Conservation (phyloP, 106 monocot genomes). For the Triglochin maritima region DNA sequence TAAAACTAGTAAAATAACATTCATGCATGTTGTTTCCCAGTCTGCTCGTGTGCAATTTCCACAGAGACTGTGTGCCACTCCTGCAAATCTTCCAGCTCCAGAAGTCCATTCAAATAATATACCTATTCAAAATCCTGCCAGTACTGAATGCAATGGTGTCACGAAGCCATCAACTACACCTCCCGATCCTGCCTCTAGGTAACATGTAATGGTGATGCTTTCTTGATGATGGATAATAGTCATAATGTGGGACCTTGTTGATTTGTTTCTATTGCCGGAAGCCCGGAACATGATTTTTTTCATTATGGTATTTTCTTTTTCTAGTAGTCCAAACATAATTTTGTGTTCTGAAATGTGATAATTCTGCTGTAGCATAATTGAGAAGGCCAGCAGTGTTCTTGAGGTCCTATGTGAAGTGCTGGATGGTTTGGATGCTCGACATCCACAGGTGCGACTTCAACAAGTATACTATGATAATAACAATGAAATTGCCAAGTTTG, state of each 20-base stretch:
- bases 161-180: conserved; percentile 20
- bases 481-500: no score
- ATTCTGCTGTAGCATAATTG: conserved; percentile 48
- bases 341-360: no score
- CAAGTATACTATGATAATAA: no score
- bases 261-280: no score
- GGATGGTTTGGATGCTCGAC: conserved; percentile 57
- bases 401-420: conserved; percentile 71
- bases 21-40: conserved; percentile 4
- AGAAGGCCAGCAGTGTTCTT: conserved; percentile 71
- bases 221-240: background rate
- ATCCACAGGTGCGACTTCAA: conserved; percentile 34
- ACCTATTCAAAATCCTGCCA: conserved; percentile 16
- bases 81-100: conserved; percentile 14
- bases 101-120: conserved; percentile 12
- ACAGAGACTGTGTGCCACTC: conserved; percentile 23
- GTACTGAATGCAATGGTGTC: conserved; percentile 17
- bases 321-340: no score
- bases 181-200: conserved; percentile 39
- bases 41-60: conserved; percentile 54
- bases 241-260: no score
- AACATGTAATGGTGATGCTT: background rate
- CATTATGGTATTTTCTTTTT: no score
- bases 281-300: no score
- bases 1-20: background rate